Conservation (phyloP, 805 yeast species). For the Myxozyma lipomycoides region DNA sequence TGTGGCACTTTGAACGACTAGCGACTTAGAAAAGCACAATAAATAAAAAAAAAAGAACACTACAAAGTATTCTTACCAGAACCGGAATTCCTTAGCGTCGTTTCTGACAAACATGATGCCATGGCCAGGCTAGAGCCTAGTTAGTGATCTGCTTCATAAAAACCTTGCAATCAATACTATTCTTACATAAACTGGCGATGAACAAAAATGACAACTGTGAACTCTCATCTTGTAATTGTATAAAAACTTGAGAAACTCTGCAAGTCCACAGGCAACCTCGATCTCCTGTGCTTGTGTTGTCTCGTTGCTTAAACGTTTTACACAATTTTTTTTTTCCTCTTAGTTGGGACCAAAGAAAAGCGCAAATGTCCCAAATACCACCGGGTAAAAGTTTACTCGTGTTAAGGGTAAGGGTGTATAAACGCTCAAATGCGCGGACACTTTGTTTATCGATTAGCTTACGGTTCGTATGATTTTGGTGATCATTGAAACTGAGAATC, state of each 20-base stretch:
- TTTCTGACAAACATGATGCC: constrained; percentile 98
- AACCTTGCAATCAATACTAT: constrained; percentile 32
- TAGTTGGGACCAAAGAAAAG: not conserved
- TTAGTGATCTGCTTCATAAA: not conserved
- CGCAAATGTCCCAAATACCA: not conserved
- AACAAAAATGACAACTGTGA: constrained; percentile 91
- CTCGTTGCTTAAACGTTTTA: not conserved
- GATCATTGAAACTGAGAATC: too few relatives aligned
- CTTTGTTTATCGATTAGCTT: too few relatives aligned
- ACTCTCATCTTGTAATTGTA: constrained; percentile 76
- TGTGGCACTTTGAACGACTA: constrained; percentile 90
- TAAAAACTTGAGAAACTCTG: too few relatives aligned
- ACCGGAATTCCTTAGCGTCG: constrained; percentile 95
- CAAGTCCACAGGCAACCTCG: too few relatives aligned
- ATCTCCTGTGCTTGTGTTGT: not conserved
- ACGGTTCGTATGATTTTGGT: too few relatives aligned
- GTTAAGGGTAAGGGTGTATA: too few relatives aligned
- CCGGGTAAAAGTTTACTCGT: not conserved
- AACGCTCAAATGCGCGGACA: too few relatives aligned
- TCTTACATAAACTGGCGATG: constrained; percentile 80
- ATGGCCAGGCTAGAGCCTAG: constrained; percentile 31
- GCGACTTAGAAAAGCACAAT: not conserved
- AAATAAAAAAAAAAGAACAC: not conserved
- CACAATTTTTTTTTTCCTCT: not conserved
- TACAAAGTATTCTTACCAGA: constrained; percentile 49